phyloP scores from a whole-genome alignment of 805 yeast genomes.

The Metschnikowia reukaufii region DNA sequence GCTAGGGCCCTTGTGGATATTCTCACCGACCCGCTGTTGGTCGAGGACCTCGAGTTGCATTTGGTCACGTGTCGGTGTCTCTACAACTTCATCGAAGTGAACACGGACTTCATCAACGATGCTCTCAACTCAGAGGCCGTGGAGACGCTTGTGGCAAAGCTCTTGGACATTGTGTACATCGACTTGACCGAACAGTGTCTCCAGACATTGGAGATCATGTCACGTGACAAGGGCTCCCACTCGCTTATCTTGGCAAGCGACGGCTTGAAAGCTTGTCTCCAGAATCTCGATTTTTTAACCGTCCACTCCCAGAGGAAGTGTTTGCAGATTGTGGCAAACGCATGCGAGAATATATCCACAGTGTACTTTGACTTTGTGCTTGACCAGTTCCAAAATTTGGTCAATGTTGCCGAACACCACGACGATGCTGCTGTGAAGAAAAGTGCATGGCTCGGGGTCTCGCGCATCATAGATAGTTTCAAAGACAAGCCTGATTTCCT shows the following conservation, averaged over 20 bases:
- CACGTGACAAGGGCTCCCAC: slow-evolving; percentile 52
- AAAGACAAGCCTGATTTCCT: slow-evolving; percentile 42
- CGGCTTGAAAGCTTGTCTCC: slow-evolving; percentile 64
- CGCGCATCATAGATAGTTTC: slow-evolving; percentile 56
- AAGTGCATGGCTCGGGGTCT: slow-evolving; percentile 62
- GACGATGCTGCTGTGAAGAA: slow-evolving; percentile 63
- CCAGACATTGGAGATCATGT: slow-evolving; percentile 68
- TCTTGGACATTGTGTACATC: slow-evolving; percentile 75
- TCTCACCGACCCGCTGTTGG: slow-evolving; percentile 55
- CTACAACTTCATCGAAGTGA: slow-evolving; percentile 75
- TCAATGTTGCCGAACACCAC: slow-evolving; percentile 53
- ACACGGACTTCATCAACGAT: slow-evolving; percentile 59
- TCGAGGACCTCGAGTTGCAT: slow-evolving; percentile 75
- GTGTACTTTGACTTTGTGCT: slow-evolving; percentile 49
- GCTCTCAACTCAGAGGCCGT: slow-evolving; percentile 68
- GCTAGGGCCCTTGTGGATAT: slow-evolving; percentile 56
- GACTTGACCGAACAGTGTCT: slow-evolving; percentile 92
- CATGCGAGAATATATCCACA: slow-evolving; percentile 51
- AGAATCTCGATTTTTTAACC: slow-evolving; percentile 83
- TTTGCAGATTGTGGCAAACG: slow-evolving; percentile 66
- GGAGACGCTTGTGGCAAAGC: slow-evolving; percentile 60
- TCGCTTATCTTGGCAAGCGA: slow-evolving; percentile 54
- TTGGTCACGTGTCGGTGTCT: slow-evolving; percentile 81
- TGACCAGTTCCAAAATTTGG: slow-evolving; percentile 59
- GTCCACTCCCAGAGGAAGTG: slow-evolving; percentile 86